Conservation (phyloP, 345 rosid genomes). For the Cardamine occulta region DNA sequence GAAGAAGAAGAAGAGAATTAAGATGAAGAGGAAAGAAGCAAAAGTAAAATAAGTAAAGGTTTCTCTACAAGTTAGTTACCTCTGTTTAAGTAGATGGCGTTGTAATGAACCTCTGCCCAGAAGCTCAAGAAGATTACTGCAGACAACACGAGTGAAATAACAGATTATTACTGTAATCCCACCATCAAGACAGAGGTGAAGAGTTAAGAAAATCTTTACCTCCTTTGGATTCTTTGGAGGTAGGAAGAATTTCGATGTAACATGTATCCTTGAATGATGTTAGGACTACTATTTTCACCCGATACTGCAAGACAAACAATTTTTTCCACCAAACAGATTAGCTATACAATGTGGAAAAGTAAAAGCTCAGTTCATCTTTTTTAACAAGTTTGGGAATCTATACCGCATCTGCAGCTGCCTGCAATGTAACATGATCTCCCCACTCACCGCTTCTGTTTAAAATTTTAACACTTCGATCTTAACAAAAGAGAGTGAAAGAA, state of each 20-base stretch:
- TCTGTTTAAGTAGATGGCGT: constrained; percentile 74
- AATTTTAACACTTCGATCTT: background rate
- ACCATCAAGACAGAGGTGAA: background rate
- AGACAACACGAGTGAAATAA: constrained; percentile 21
- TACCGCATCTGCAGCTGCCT: constrained; percentile 83
- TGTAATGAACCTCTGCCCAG: constrained; percentile 99
- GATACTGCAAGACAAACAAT: constrained; percentile 52
- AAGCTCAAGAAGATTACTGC: constrained; percentile 86
- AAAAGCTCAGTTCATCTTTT: background rate
- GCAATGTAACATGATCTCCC: constrained; percentile 58
- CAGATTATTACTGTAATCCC: background rate
- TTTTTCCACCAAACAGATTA: constrained; percentile 19
- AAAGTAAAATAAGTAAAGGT: background rate
- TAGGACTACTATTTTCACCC: constrained; percentile 68
- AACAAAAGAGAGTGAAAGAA: background rate
- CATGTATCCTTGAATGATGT: constrained; percentile 93
- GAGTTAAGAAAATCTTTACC: constrained; percentile 48
- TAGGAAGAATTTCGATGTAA: constrained; percentile 86
- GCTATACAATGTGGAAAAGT: background rate
- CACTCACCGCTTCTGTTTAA: constrained; percentile 66
- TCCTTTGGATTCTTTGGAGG: constrained; percentile 59
- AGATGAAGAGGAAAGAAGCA: background rate
- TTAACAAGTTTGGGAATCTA: constrained; percentile 2
- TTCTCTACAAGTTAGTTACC: constrained; percentile 41
- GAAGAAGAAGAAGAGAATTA: background rate